phyloP scores from a whole-genome alignment of 108 stramenopile species.

The Aurantiochytrium sp. region DNA sequence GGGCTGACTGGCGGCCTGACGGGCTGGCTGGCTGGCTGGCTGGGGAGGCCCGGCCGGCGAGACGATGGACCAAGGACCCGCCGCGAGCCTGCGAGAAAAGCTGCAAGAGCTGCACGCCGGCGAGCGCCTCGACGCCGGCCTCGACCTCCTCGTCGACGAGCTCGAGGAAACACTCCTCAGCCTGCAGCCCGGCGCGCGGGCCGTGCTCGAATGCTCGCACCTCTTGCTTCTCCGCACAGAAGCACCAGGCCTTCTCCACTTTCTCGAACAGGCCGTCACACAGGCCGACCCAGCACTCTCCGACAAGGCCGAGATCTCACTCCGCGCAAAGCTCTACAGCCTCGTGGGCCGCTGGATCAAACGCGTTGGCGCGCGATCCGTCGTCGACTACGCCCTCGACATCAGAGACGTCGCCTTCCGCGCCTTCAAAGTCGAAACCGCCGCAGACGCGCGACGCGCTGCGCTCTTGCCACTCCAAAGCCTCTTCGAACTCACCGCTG shows the following conservation, averaged over 20 bases:
- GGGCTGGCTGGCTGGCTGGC: no score
- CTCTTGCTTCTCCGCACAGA: not conserved
- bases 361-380: not conserved
- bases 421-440: not conserved
- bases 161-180: not conserved
- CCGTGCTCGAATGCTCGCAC: not conserved
- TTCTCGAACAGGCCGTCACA: not conserved
- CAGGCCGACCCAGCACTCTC: not conserved
- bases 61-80: not conserved
- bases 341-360: not conserved
- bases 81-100: not conserved
- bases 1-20: no score
- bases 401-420: not conserved
- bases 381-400: not conserved
- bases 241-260: not conserved
- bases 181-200: not conserved
- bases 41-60: no score
- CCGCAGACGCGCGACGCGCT: not conserved
- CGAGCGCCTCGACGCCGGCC: not conserved
- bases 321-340: not conserved
- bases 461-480: not conserved
- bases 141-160: not conserved
- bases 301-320: not conserved
- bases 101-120: not conserved
- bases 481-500: not conserved